phyloP scores from a whole-genome alignment of 1,284 basidiomycete species.

The Puccinia triticina region DNA sequence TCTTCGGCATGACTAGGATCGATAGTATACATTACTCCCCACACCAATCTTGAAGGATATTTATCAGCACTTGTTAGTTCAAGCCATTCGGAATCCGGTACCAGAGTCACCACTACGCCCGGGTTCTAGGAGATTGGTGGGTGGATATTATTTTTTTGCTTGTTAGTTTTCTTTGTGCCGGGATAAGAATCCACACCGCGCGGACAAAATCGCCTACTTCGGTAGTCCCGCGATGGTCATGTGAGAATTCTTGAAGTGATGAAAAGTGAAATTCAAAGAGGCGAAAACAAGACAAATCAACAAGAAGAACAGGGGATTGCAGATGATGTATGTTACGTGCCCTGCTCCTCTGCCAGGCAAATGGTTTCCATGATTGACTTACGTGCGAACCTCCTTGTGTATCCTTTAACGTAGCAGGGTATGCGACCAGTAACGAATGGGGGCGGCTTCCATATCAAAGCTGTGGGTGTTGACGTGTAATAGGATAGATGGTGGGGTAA shows the following conservation, averaged over 20 bases:
- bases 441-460: slow-evolving; percentile 48
- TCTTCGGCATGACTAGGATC: slow-evolving; percentile 28
- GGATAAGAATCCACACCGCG: not conserved
- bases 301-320: not conserved
- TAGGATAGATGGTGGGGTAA: not conserved
- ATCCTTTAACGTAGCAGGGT: slow-evolving; percentile 43
- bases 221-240: slow-evolving; percentile 47
- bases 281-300: not conserved
- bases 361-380: not conserved
- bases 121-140: slow-evolving; percentile 26
- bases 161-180: not conserved
- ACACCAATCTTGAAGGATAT: slow-evolving; percentile 1
- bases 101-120: slow-evolving; percentile 40
- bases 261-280: not conserved
- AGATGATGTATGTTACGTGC: not conserved
- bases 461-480: not conserved
- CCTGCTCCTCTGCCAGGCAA: not conserved
- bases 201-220: slow-evolving; percentile 15
- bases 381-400: slow-evolving; percentile 44
- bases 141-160: not conserved
- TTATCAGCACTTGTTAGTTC: slow-evolving; percentile 6
- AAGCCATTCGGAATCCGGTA: slow-evolving; percentile 39
- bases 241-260: slow-evolving; percentile 31
- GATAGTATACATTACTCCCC: slow-evolving; percentile 47
- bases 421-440: slow-evolving; percentile 28